Percentiles rank a stretch among this genome's conserved stretches.
These are phyloP conservation scores for Curvularia verruculosa DNA, from an alignment of 2,329 filamentous ascomycete genomes.

Conservation along the genomic window DNA sequence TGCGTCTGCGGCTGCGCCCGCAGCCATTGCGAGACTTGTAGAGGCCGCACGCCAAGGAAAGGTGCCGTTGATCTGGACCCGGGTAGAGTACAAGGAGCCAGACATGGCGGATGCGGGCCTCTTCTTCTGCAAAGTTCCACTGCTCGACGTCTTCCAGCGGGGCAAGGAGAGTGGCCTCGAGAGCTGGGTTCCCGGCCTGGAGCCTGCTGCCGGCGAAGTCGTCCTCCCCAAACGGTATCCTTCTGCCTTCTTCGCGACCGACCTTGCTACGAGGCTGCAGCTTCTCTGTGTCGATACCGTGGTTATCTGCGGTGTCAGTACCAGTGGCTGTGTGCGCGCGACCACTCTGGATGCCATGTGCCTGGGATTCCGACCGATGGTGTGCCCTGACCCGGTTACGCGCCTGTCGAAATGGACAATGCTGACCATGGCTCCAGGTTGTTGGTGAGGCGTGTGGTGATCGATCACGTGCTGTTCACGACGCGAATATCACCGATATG, in stretches of 20 bases:
- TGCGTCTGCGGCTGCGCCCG: conserved; percentile 45
- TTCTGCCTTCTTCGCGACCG: conserved; percentile 56
- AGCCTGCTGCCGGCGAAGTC: conserved; percentile 42
- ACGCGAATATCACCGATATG: conserved; percentile 55
- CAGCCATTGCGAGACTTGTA: conserved; percentile 50
- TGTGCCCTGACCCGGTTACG: conserved; percentile 29
- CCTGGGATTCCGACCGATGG: conserved; percentile 54
- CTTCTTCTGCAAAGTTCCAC: conserved; percentile 53
- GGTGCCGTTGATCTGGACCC: conserved; percentile 54
- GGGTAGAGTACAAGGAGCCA: conserved; percentile 52
- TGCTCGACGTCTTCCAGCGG: conserved; percentile 51
- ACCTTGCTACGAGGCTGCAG: conserved; percentile 50
- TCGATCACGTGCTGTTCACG: conserved; percentile 52
- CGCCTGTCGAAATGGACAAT: conserved; percentile 11
- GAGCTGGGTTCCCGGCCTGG: conserved; percentile 50
- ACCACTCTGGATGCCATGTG: conserved; percentile 55
- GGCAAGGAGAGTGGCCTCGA: conserved; percentile 51
- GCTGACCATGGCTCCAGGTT: conserved; percentile 37
- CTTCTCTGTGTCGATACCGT: conserved; percentile 52
- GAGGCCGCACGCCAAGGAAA: conserved; percentile 48
- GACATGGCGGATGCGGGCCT: conserved; percentile 56
- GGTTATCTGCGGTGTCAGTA: conserved; percentile 57
- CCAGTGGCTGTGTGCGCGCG: conserved; percentile 56
- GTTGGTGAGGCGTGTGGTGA: conserved; percentile 57
- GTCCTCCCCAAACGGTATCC: conserved; percentile 54